These are phyloP conservation scores for Aspergillus versicolor DNA, from an alignment of 2,329 filamentous ascomycete genomes.

Conservation along the genomic window DNA sequence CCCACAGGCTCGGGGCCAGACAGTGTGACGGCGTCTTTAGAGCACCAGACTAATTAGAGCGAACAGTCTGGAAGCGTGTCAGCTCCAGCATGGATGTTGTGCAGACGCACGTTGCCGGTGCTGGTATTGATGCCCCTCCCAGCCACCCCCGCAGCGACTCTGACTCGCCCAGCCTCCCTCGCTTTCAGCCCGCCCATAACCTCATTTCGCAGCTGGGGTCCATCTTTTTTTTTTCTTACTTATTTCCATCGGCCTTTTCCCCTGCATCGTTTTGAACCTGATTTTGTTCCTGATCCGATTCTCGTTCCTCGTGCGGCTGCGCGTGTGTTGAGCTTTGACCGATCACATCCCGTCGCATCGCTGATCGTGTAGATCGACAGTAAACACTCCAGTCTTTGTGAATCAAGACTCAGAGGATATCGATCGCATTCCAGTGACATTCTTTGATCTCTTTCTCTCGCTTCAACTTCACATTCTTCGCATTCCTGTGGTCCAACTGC, in stretches of 20 bases:
- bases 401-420: background rate
- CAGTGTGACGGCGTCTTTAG: background rate
- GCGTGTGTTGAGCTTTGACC: background rate
- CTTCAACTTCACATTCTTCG: background rate
- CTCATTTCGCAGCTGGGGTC: background rate
- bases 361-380: background rate
- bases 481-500: background rate
- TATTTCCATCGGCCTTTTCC: constrained; percentile 7
- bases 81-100: background rate
- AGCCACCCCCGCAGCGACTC: constrained; percentile 28
- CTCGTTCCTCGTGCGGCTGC: constrained; percentile 4
- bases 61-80: background rate
- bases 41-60: background rate
- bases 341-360: background rate
- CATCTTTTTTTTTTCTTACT: constrained; percentile 16
- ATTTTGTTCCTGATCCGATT: constrained; percentile 5
- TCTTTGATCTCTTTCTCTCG: background rate
- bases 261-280: background rate
- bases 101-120: background rate
- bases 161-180: constrained; percentile 35
- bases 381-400: background rate
- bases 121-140: constrained; percentile 17
- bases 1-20: background rate
- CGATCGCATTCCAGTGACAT: background rate
- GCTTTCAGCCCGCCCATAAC: constrained; percentile 5